Percentiles rank a stretch among this genome's conserved stretches.
phyloP scores from a whole-genome alignment of 805 yeast species.

The Starmerella floricola region DNA sequence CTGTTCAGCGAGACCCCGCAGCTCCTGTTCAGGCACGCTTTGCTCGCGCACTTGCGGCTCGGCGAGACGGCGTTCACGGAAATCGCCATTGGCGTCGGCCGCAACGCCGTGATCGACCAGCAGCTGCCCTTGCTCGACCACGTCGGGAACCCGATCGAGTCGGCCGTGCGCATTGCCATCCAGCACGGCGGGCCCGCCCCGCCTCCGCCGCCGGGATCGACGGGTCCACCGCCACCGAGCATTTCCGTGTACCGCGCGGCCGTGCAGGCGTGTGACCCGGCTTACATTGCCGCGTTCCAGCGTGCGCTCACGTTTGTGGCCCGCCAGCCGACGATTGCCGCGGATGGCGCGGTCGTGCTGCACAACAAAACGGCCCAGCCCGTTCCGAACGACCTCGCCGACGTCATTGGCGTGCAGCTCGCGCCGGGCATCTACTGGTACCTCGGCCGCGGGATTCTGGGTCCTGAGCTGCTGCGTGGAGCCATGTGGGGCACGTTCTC shows the following conservation, averaged over 20 bases:
- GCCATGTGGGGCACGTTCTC: constrained; percentile 47
- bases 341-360: constrained; percentile 57
- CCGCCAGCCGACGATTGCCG: constrained; percentile 61
- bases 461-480: constrained; percentile 52
- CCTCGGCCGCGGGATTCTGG: constrained; percentile 61
- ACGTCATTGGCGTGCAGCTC: constrained; percentile 66
- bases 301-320: constrained; percentile 58
- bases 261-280: constrained; percentile 22
- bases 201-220: constrained; percentile 2
- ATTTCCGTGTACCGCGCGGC: constrained; percentile 13
- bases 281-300: constrained; percentile 41
- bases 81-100: constrained; percentile 62
- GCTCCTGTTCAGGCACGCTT: constrained; percentile 46
- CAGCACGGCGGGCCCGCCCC: constrained; percentile 14
- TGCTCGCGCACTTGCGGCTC: constrained; percentile 48
- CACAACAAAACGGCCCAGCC: constrained; percentile 34
- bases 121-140: constrained; percentile 8
- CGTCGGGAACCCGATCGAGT: constrained; percentile 5
- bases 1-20: constrained; percentile 55
- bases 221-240: constrained; percentile 11
- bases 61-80: constrained; percentile 61
- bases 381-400: constrained; percentile 71
- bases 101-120: constrained; percentile 8
- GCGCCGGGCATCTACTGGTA: constrained; percentile 80
- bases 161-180: constrained; percentile 5